phyloP scores from a whole-genome alignment of 164 flowering plant genomes.

The Liriodendron chinense region DNA sequence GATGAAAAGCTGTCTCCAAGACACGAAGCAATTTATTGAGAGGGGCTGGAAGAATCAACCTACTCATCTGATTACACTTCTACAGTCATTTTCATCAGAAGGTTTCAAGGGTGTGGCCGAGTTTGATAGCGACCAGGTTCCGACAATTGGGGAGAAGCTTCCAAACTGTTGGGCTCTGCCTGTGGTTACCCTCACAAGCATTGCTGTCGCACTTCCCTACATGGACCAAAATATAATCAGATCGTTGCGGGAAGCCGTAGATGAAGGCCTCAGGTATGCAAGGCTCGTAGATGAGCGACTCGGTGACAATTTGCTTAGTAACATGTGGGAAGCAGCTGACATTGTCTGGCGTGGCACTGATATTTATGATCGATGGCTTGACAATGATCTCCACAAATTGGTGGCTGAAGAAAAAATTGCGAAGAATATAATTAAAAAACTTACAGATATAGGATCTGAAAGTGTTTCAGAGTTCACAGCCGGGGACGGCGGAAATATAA shows the following conservation, averaged over 20 bases:
- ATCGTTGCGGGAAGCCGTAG: conserved; percentile 26
- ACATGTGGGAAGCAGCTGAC: conserved; percentile 27
- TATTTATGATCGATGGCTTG: background rate
- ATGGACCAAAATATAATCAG: conserved; percentile 16
- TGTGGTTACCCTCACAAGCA: conserved; percentile 53
- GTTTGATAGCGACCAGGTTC: conserved; percentile 46
- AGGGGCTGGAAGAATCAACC: conserved; percentile 42
- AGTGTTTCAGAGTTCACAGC: background rate
- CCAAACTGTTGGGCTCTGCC: conserved; percentile 69
- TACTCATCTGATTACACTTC: conserved; percentile 35
- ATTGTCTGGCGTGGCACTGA: background rate
- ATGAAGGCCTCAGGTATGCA: conserved; percentile 45
- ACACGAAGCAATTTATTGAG: conserved; percentile 30
- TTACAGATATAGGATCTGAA: background rate
- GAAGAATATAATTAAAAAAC: background rate
- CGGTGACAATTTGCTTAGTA: too few species aligned
- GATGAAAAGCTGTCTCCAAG: conserved; percentile 28
- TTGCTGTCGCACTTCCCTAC: conserved; percentile 51
- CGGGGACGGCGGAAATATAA: background rate
- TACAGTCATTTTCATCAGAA: conserved; percentile 16
- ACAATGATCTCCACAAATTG: background rate
- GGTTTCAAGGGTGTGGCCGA: conserved; percentile 40
- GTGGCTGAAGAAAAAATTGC: background rate
- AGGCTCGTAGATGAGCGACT: conserved; percentile 37
- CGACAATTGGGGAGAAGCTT: conserved; percentile 32